Evolutionary conservation across 2,329 filamentous ascomycete genomes (phyloP).

Genomic region (Lachnellula suecica): DNA sequence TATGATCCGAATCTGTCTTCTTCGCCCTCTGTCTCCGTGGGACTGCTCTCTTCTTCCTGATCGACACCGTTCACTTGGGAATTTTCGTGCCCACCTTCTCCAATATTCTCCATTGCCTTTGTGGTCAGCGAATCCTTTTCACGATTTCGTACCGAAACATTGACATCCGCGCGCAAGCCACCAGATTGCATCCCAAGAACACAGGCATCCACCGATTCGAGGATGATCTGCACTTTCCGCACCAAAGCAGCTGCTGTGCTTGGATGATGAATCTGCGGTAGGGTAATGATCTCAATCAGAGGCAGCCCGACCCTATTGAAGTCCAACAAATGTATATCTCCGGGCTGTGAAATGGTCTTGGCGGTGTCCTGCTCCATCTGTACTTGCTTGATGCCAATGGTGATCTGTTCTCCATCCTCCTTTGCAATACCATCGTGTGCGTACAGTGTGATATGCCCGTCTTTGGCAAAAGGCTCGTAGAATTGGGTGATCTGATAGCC

Average conservation of each 20-base stretch:
- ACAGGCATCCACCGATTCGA: conserved; percentile 80
- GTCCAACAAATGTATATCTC: conserved; percentile 76
- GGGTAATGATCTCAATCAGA: conserved; percentile 91
- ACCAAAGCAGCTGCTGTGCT: conserved; percentile 86
- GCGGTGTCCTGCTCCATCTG: conserved; percentile 98
- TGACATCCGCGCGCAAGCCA: conserved; percentile 89
- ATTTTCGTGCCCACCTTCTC: conserved; percentile 45
- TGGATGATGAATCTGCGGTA: conserved; percentile 84
- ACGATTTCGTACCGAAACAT: conserved; percentile 79
- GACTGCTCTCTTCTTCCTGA: too few relatives aligned
- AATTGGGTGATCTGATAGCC: conserved; percentile 99
- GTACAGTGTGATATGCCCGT: conserved; percentile 71
- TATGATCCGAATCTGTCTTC: too few relatives aligned
- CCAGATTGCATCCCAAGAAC: conserved; percentile 92
- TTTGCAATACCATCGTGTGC: conserved; percentile 76
- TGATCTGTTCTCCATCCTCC: conserved; percentile 68
- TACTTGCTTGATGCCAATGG: conserved; percentile 84
- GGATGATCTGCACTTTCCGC: conserved; percentile 79
- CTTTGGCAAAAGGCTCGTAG: conserved; percentile 69
- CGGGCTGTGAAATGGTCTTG: conserved; percentile 81
- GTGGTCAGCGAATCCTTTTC: too few relatives aligned
- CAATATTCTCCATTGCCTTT: too few relatives aligned
- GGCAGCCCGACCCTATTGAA: conserved; percentile 92
- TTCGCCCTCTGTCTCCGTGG: too few relatives aligned
- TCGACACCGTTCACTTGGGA: conserved; percentile 52